phyloP scores from a whole-genome alignment of 441 rosid species.

The Iberis amara region DNA sequence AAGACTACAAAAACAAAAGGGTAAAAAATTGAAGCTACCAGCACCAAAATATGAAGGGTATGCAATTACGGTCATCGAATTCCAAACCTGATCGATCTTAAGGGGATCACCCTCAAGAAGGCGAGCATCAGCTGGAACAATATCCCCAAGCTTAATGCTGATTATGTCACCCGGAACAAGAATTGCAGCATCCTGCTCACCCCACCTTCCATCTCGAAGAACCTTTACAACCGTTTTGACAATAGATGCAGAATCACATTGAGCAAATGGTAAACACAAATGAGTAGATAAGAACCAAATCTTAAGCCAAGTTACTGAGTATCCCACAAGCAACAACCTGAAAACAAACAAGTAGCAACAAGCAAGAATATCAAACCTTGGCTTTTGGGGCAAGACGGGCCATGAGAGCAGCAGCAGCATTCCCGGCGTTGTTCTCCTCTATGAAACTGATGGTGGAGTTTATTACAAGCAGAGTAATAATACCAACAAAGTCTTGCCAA shows the following conservation, averaged over 20 bases:
- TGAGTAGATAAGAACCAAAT: slow-evolving; percentile 4
- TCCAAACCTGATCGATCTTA: slow-evolving; percentile 80
- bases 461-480: slow-evolving; percentile 72
- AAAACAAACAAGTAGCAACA: slow-evolving; percentile 4
- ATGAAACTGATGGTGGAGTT: slow-evolving; percentile 94
- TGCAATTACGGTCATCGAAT: no score
- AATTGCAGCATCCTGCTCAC: slow-evolving; percentile 73
- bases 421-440: slow-evolving; percentile 93
- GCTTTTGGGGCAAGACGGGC: slow-evolving; percentile 95
- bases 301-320: neutral
- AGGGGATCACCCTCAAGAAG: slow-evolving; percentile 86
- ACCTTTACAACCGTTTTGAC: slow-evolving; percentile 42
- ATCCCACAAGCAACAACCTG: neutral
- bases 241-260: slow-evolving; percentile 2
- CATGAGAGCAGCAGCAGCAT: slow-evolving; percentile 97
- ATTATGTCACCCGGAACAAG: slow-evolving; percentile 85
- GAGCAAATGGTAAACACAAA: slow-evolving; percentile 18
- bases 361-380: slow-evolving; percentile 47
- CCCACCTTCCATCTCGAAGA: slow-evolving; percentile 94
- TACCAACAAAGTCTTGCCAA: slow-evolving; percentile 97
- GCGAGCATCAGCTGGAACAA: slow-evolving; percentile 92
- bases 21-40: neutral
- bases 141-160: slow-evolving; percentile 88
- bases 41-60: neutral
- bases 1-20: slow-evolving; percentile 49